Conservation (phyloP, 225 moss, liverwort and hornwort genomes). For the Polytrichum commune region DNA sequence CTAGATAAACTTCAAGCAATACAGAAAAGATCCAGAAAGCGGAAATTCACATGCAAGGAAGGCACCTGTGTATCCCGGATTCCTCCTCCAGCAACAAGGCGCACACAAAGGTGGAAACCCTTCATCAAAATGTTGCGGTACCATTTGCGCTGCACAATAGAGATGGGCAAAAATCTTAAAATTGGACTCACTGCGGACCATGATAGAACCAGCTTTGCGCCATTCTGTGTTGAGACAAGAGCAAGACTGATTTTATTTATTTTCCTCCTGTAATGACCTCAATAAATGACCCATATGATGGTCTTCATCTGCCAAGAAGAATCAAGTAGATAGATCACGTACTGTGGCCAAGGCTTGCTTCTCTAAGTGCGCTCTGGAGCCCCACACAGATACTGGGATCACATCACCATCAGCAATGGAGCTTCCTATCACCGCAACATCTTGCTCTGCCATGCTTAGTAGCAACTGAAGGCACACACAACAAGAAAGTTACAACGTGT, state of each 20-base stretch:
- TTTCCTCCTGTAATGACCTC: too few relatives aligned
- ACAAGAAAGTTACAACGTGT: slow-evolving; percentile 8
- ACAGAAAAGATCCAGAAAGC: background rate
- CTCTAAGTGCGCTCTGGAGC: slow-evolving; percentile 83
- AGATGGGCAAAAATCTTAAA: slow-evolving; percentile 13
- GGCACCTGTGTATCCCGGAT: slow-evolving; percentile 79
- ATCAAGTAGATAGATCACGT: slow-evolving; percentile 14
- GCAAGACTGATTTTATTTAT: too few relatives aligned
- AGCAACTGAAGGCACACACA: slow-evolving; percentile 33
- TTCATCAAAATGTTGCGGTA: slow-evolving; percentile 85
- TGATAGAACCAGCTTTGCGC: too few relatives aligned
- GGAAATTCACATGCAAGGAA: slow-evolving; percentile 5
- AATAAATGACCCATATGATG: too few relatives aligned
- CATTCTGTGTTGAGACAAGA: too few relatives aligned
- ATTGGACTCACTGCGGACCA: background rate
- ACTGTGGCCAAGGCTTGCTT: slow-evolving; percentile 74
- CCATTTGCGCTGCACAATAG: slow-evolving; percentile 65
- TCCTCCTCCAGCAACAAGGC: slow-evolving; percentile 77
- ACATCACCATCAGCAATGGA: slow-evolving; percentile 40
- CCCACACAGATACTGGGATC: slow-evolving; percentile 66
- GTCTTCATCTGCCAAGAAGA: too few relatives aligned
- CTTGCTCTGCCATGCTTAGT: slow-evolving; percentile 37
- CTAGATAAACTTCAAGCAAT: background rate
- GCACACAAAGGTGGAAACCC: slow-evolving; percentile 82
- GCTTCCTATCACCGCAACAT: slow-evolving; percentile 25